Base-by-base conservation (phyloP, 345 rosid species). In the Salix koriyanagi region DNA sequence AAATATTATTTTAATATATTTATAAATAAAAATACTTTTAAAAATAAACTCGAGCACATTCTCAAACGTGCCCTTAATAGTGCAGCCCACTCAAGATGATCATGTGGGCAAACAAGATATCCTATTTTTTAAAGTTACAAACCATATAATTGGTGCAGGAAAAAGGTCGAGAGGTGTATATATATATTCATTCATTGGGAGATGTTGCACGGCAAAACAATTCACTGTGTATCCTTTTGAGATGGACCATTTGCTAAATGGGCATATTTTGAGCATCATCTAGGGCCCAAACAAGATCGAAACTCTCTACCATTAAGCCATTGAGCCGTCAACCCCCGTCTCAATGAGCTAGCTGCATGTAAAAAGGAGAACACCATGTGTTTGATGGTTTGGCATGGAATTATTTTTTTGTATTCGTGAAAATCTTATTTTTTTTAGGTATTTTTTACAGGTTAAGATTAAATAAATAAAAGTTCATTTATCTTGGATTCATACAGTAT, bases 11-110 rank as follows among this genome's bases (percentile, higher is more conserved):
- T 32, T 32, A 32, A 32, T 32, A 32, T 0, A 32, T 32, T 32
- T 32, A 0, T 32, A 4, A 32, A 32, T 0, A 32, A 32, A 32
- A 32, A 32, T 4, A 32, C 0, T 32, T 32, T 32, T 32, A 32
- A 32, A 32, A 32, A 32, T 32, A 32, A 32, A 32, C 34, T 3
- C 0, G 0, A 4, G 0, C 5, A 4, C 0, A 32, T 4, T 4
- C 5, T 32, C 32, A 30, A 30, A 30, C 4, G 0, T 30, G 4
- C 4, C 10, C 18, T 41, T 54, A 23, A 6, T 58, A 36, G 42
- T 32, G 72, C 34, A 70, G 78, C 77, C 78, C 80, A 79, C 72
- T 74, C 58, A 73, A 52, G 46, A 52, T 83, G 79, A 71, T 72
- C 78, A 78, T 71, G 62, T 72, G 81, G 54, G 34, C 80, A 58